Base-by-base conservation (phyloP, 2,329 filamentous ascomycete species). In the Leptographium flavum region DNA sequence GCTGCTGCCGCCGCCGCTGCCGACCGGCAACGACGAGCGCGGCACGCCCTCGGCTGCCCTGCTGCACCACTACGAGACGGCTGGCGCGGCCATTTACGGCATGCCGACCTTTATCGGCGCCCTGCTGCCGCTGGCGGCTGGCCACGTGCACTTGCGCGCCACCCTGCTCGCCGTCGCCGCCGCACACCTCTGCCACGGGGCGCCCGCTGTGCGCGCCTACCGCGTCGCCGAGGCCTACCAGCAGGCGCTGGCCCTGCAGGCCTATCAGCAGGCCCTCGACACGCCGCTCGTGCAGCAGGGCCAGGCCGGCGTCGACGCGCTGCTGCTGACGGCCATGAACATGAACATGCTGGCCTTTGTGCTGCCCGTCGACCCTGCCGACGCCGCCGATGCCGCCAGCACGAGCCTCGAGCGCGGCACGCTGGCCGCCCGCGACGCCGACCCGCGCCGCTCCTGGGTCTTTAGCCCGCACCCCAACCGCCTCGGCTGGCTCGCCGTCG, bases 341-440 rank as follows among this genome's bases (percentile, higher is more conserved):
- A 49, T 54, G 39, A 56, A 54, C 49, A 46, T 52, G 47, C 45
- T 56, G 25, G 28, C 52, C 30, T 54, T 55, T 39, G 42, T 48
- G 13, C 42, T 56, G 42, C 53, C 53, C 5, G 21, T 45, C 2
- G 53, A 55, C 19, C 46, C 48, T 15, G 40, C 39, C 21, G 50
- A 50, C 31, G 9, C 30, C 11, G n/a, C n/a, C n/a, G n/a, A n/a
- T n/a, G n/a, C n/a, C n/a, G n/a, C n/a, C n/a, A n/a, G n/a, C n/a
- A n/a, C n/a, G n/a, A n/a, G n/a, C n/a, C n/a, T n/a, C n/a, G 21
- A 21, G 21, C 19, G 27, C 36, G 28, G 19, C n/a, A 17, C 43
- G 9, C 47, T 39, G 11, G 39, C 42, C 17, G 44, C 50, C 42
- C 37, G 32, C 1, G 49, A 51, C 23, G 45, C 47, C 6, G 49